phyloP scores from a whole-genome alignment of 768 basidiomycete genomes.

The Scleroderma citrinum region DNA sequence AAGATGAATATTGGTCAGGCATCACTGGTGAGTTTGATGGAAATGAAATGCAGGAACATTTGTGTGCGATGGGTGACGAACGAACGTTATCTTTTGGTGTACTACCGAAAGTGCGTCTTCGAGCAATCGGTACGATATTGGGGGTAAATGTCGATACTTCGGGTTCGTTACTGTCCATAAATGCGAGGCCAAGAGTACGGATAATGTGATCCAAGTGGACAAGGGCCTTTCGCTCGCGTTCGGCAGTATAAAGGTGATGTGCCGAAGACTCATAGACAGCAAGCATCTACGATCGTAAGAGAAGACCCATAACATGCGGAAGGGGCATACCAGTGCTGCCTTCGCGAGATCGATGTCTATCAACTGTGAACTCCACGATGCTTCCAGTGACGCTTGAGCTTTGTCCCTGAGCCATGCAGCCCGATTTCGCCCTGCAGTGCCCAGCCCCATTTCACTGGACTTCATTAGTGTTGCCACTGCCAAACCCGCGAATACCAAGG shows the following conservation, averaged over 20 bases:
- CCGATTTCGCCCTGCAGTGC: conserved; percentile 46
- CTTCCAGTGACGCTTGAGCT: conserved; percentile 50
- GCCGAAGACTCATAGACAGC: conserved; percentile 74
- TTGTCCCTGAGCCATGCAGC: conserved; percentile 52
- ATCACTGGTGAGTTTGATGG: conserved; percentile 28
- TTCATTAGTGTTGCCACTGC: conserved; percentile 69
- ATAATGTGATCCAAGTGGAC: conserved; percentile 61
- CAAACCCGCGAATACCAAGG: conserved; percentile 60
- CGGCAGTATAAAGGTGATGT: conserved; percentile 57
- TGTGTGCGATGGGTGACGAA: conserved; percentile 25
- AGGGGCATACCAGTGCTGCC: conserved; percentile 54
- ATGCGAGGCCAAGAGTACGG: conserved; percentile 46
- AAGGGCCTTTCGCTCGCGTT: conserved; percentile 48
- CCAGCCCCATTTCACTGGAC: conserved; percentile 61
- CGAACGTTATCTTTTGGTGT: conserved; percentile 21
- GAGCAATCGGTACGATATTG: conserved; percentile 45
- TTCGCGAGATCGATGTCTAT: conserved; percentile 64
- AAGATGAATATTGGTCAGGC: conserved; percentile 31
- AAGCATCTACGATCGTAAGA: conserved; percentile 47
- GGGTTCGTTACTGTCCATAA: conserved; percentile 51
- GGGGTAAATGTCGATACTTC: conserved; percentile 47
- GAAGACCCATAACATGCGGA: neutral
- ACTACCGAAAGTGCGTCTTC: conserved; percentile 24
- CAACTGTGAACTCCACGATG: conserved; percentile 45
- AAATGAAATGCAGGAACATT: conserved; percentile 45